Conservation (phyloP, 257 asterid species). For the Lycium barbarum region DNA sequence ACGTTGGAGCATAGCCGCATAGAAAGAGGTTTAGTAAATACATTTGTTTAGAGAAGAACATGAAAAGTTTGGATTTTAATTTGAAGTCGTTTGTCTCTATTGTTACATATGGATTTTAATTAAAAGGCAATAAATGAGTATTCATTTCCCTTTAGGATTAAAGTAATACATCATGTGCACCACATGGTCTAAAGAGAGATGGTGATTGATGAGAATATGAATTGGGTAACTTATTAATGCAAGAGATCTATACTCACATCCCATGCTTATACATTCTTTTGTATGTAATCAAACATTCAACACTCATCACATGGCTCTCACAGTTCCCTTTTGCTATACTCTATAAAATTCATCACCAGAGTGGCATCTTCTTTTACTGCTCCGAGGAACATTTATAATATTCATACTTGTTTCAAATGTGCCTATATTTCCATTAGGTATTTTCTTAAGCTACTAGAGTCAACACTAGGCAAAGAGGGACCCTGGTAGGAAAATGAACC, state of each 20-base stretch:
- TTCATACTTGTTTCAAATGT: conserved; percentile 20
- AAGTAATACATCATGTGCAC: conserved; percentile 24
- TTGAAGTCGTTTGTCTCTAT: not conserved
- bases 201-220: conserved; percentile 14
- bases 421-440: not conserved
- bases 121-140: not conserved
- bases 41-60: not conserved
- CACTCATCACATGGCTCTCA: conserved; percentile 29
- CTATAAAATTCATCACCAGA: not conserved
- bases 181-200: conserved; percentile 22
- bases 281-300: not conserved
- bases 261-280: conserved; percentile 23
- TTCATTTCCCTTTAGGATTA: not conserved
- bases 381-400: not conserved
- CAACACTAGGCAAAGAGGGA: not conserved
- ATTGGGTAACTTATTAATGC: conserved; percentile 27
- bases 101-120: not conserved
- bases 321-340: not conserved
- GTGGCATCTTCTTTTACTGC: conserved; percentile 11
- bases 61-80: not conserved
- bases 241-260: not conserved
- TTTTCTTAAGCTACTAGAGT: conserved; percentile 15
- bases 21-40: not conserved
- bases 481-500: not conserved
- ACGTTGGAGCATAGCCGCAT: not conserved